These are phyloP conservation scores for bread wheat (Triticum aestivum) DNA, from an alignment of 176 grass and related monocot species.

Conservation along the genomic window DNA sequence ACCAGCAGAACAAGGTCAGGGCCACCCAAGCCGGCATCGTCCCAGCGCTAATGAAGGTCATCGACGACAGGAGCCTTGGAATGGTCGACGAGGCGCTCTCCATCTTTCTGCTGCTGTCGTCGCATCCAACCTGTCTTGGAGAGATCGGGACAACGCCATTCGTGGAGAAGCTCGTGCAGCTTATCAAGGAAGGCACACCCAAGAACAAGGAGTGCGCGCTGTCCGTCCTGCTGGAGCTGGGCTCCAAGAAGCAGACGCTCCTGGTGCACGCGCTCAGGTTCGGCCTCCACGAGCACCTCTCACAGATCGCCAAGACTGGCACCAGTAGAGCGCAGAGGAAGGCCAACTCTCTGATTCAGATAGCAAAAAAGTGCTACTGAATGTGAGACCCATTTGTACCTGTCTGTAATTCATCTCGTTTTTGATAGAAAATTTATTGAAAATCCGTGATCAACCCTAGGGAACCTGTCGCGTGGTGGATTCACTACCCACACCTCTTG, in stretches of 20 bases:
- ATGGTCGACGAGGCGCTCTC: constrained; percentile 77
- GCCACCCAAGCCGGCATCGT: constrained; percentile 51
- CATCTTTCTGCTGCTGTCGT: constrained; percentile 58
- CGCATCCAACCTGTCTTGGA: constrained; percentile 36
- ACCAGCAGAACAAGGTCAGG: constrained; percentile 50
- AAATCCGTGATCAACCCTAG: no score
- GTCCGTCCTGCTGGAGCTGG: constrained; percentile 68
- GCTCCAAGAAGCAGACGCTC: constrained; percentile 46
- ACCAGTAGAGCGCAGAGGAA: constrained; percentile 76
- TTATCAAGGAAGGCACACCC: constrained; percentile 64
- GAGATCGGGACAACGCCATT: constrained; percentile 47
- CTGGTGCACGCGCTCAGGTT: constrained; percentile 47
- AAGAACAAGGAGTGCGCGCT: constrained; percentile 84
- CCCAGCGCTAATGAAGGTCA: constrained; percentile 18
- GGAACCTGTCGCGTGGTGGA: no score
- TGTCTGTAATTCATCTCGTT: no score
- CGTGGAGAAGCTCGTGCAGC: constrained; percentile 48
- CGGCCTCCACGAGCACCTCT: constrained; percentile 49
- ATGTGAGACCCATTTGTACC: background rate
- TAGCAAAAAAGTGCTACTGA: constrained; percentile 47
- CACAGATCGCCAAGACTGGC: constrained; percentile 44
- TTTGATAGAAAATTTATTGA: no score
- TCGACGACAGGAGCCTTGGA: constrained; percentile 46
- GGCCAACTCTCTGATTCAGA: constrained; percentile 59
- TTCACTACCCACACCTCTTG: no score